Conservation (phyloP, 345 rosid genomes). For the Syzygium grande region DNA sequence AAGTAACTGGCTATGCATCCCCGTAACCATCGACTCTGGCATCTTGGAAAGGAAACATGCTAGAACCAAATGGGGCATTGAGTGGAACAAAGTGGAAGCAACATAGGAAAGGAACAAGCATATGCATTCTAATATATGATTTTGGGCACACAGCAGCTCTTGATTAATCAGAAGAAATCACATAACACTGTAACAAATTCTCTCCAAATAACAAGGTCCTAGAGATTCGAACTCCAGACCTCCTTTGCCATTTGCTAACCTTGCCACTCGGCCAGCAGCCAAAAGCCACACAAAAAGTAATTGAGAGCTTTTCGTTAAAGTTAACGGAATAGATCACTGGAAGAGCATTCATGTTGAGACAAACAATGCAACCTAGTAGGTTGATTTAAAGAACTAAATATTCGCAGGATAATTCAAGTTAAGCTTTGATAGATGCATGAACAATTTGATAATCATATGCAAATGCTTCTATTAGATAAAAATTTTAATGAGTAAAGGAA, state of each 20-base stretch:
- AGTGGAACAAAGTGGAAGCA: not conserved
- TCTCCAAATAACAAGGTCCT: not conserved
- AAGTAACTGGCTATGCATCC: not conserved
- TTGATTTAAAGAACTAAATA: rapidly evolving
- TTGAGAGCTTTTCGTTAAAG: not conserved
- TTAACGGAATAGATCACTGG: not conserved
- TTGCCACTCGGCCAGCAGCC: not conserved
- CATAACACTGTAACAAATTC: not conserved
- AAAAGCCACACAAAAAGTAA: not conserved
- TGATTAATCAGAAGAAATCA: not conserved
- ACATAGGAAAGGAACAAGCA: not conserved
- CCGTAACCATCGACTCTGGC: not conserved
- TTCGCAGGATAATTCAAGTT: not conserved
- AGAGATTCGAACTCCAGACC: not conserved
- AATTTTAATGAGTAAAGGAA: not conserved
- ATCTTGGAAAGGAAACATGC: not conserved
- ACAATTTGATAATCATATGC: not conserved
- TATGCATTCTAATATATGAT: not conserved
- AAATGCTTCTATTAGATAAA: not conserved
- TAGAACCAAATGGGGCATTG: not conserved
- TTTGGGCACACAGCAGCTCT: not conserved
- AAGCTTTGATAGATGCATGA: not conserved
- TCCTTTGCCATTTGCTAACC: not conserved
- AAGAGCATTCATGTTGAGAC: not conserved
- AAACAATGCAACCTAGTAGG: not conserved